Conservation (phyloP, 192 early-diverging fungal genomes). For the Umbelopsis isabellina region DNA sequence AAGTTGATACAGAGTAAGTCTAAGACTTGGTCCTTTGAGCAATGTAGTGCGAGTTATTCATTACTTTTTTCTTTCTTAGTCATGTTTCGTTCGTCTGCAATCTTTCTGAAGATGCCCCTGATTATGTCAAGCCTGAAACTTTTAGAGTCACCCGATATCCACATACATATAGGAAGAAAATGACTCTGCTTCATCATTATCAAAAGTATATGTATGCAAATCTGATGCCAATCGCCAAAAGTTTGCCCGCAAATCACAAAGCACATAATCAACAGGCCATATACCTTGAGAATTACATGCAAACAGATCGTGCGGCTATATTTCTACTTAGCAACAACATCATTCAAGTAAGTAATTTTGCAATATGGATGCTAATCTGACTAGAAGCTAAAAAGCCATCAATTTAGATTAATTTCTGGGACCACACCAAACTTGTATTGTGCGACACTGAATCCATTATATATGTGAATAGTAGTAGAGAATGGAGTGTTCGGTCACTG, state of each 20-base stretch:
- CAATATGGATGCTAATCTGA: no score
- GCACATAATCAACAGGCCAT: conserved; percentile 27
- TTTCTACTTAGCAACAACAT: conserved; percentile 71
- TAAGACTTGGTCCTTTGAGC: not conserved
- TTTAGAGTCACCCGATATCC: conserved; percentile 52
- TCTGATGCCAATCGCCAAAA: conserved; percentile 39
- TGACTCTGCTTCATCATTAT: conserved; percentile 60
- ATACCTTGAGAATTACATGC: conserved; percentile 69
- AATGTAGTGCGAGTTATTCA: not conserved
- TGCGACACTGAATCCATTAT: not conserved
- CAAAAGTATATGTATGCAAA: conserved; percentile 65
- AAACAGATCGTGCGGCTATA: conserved; percentile 62
- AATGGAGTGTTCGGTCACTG: conserved; percentile 3
- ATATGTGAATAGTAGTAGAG: conserved; percentile 1
- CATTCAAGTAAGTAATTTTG: conserved; percentile 56
- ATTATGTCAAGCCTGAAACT: conserved; percentile 10
- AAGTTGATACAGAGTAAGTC: conserved; percentile 4
- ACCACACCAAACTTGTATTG: conserved; percentile 8
- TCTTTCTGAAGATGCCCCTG: not conserved
- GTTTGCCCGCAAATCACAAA: conserved; percentile 12
- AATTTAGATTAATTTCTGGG: conserved; percentile 6
- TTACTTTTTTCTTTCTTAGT: not conserved
- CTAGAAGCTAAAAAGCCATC: not conserved
- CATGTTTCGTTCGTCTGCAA: not conserved
- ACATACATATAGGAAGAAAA: conserved; percentile 60